Evolutionary conservation across 2,329 filamentous ascomycete genomes (phyloP).

Genomic region (Juglanconis sp.): DNA sequence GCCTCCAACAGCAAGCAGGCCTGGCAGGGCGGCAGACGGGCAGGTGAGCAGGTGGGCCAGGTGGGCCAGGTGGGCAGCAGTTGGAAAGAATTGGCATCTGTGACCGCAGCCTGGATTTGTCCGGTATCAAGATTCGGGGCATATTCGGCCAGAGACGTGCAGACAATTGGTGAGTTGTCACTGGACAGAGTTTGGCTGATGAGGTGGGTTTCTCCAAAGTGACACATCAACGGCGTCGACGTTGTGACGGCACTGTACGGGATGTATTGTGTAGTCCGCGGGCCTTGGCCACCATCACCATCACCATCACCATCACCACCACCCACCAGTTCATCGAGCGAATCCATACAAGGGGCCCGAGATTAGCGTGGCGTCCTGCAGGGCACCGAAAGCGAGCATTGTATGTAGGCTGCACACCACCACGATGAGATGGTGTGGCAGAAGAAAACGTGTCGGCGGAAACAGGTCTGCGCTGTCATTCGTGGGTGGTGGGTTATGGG

Average conservation of each 20-base stretch:
- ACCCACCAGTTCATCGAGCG: not conserved
- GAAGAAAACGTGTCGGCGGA: not conserved
- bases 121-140: constrained; percentile 6
- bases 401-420: not conserved
- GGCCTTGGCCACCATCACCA: not conserved
- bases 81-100: not conserved
- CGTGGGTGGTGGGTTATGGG: not conserved
- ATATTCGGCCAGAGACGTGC: constrained; percentile 2
- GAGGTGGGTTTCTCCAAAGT: not conserved
- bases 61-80: too few relatives aligned
- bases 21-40: not conserved
- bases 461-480: not conserved
- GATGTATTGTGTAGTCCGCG: not conserved
- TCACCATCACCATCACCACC: not conserved
- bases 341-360: not conserved
- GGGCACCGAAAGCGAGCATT: not conserved
- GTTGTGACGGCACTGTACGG: not conserved
- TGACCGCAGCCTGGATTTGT: not conserved
- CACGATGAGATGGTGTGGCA: not conserved
- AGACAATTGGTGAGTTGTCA: constrained; percentile 5
- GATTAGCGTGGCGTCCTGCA: not conserved
- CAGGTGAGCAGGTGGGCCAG: too few relatives aligned
- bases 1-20: not conserved
- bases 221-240: constrained; percentile 5
- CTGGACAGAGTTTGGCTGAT: not conserved